Percentiles rank a stretch among this genome's conserved stretches.
Conservation (phyloP, 768 basidiomycete genomes). For the Hypholoma sublateritium region DNA sequence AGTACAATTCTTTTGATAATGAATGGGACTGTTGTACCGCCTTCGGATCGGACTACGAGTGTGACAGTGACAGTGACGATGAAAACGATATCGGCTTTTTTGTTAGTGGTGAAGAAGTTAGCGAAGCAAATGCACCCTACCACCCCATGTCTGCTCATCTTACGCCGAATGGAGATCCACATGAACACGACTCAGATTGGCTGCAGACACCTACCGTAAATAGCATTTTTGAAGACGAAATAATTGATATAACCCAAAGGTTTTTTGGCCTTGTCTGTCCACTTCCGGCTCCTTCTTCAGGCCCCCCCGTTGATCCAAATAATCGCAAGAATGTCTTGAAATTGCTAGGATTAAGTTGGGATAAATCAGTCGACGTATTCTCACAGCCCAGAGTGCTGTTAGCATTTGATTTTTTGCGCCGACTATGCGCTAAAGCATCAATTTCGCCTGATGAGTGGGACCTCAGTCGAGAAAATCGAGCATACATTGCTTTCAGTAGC, state of each 20-base stretch:
- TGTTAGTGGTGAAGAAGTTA: not conserved
- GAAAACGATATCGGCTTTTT: not conserved
- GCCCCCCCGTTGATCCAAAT: not conserved
- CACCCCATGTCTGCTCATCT: not conserved
- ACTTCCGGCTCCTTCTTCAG: not conserved
- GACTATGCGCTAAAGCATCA: not conserved
- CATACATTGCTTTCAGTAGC: not conserved
- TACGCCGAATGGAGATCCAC: not conserved
- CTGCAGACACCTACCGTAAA: not conserved
- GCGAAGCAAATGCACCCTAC: not conserved
- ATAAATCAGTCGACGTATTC: not conserved
- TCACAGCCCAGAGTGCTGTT: not conserved
- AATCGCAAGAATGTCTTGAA: not conserved
- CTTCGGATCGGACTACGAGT: slow-evolving; percentile 3
- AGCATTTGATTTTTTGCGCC: not conserved
- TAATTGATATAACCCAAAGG: not conserved
- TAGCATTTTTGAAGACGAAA: not conserved
- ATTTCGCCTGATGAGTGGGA: not conserved
- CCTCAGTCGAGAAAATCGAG: not conserved
- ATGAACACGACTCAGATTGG: not conserved
- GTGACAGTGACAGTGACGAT: not conserved
- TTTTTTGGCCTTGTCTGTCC: not conserved
- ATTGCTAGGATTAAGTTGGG: not conserved
- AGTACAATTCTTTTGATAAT: slow-evolving; percentile 14
- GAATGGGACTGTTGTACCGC: slow-evolving; percentile 20